Evolutionary conservation across 2,329 filamentous ascomycete genomes (phyloP), one percentile per base, ranked within the genome.

Genomic region (Furcasterigmium sp.): DNA sequence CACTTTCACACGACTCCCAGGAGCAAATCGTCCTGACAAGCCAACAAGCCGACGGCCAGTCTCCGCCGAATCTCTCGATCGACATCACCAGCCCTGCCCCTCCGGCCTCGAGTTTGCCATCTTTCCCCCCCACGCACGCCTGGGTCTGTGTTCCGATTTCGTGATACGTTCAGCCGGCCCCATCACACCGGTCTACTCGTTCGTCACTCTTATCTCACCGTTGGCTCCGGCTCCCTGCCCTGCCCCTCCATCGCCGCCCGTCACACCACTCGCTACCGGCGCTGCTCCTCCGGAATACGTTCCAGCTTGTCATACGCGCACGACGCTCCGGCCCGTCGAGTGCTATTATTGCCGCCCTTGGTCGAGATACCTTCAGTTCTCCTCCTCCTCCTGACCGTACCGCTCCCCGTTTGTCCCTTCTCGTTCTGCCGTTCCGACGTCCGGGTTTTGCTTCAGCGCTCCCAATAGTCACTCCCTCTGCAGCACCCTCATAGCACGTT

Each of bases 21-120:
- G 38, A 40, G 38, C 38, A 40, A 40, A 40, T 8, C n/a, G 38
- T 40, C 38, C 38, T 40, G 23, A 11, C 23, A 26, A 26, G 23
- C 23, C 23, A 7, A 26, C 23, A 11, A 26, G 7, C 23, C 23
- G 11, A 11, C 11, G 6, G 11, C 26, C 13, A 14, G 18, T 18
- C 28, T n/a, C 38, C 38, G 38, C 38, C 11, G 32, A 40, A 40
- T 40, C 26, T 13, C 26, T 40, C 38, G 38, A 40, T 26, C 25
- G 26, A 40, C 38, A 32, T 32, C 38, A 32, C 17, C 38, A 40
- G 26, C 25, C 11, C 20, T 25, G 13, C 36, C 13, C 18, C 5
- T 25, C 13, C 37, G 17, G 37, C 29, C 32, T 26, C 23, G 23
- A 26, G 23, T 11, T 26, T 26, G 7, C 7, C 23, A 7, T 26